Evolutionary conservation across 495 filamentous ascomycete genomes (phyloP).

Genomic region (Penicillium flavigenum): DNA sequence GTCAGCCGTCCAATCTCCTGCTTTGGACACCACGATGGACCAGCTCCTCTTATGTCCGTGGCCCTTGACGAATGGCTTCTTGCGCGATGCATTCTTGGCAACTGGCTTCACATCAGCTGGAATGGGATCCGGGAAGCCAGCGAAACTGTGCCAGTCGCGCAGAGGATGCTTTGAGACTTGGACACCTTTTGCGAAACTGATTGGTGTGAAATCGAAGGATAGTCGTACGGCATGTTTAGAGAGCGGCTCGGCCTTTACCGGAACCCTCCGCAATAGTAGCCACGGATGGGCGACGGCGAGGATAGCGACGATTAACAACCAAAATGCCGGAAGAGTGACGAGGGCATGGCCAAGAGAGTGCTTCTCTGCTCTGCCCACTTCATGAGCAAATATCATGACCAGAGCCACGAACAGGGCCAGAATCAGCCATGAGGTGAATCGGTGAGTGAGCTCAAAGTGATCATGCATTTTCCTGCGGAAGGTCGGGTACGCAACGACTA

Average conservation of each 20-base stretch:
- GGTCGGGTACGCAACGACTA: conserved; percentile 45
- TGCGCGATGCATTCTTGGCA: neutral
- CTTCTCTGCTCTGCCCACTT: conserved; percentile 25
- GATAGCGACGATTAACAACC: conserved; percentile 63
- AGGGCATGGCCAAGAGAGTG: conserved; percentile 35
- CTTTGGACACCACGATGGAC: conserved; percentile 58
- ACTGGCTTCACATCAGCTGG: neutral
- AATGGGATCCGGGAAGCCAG: conserved; percentile 55
- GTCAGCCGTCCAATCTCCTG: conserved; percentile 70
- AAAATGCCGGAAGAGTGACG: conserved; percentile 60
- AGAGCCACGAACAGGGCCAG: conserved; percentile 61
- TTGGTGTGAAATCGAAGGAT: conserved; percentile 56
- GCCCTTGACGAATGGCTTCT: conserved; percentile 8
- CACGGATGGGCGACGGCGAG: conserved; percentile 64
- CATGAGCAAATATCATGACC: conserved; percentile 26
- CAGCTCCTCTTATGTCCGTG: conserved; percentile 18
- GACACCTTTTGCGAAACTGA: conserved; percentile 25
- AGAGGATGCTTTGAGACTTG: conserved; percentile 49
- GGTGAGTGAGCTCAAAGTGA: conserved; percentile 65
- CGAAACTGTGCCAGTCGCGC: conserved; percentile 72
- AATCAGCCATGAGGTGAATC: conserved; percentile 63
- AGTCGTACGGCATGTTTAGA: conserved; percentile 67
- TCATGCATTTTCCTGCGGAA: conserved; percentile 58
- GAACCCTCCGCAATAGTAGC: conserved; percentile 59
- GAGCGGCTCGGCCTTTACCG: conserved; percentile 60